Conservation (phyloP, 2,329 filamentous ascomycete genomes). For the Thielaviopsis populi region DNA sequence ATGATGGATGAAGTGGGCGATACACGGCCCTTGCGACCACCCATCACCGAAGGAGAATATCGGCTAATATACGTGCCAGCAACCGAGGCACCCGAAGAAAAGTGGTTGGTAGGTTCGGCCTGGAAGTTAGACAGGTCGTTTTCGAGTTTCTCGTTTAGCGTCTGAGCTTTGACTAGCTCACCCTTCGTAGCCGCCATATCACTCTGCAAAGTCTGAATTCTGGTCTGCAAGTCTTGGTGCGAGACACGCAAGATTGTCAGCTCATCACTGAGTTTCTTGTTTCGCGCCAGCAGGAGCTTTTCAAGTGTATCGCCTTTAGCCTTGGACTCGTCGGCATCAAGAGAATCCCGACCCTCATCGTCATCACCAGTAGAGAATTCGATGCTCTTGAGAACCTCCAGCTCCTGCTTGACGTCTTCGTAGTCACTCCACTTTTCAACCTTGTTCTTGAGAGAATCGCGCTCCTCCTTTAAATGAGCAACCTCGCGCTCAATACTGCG, state of each 20-base stretch:
- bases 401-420: constrained; percentile 87
- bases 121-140: constrained; percentile 82
- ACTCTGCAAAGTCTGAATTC: constrained; percentile 66
- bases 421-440: constrained; percentile 87
- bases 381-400: constrained; percentile 94
- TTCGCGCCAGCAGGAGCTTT: constrained; percentile 76
- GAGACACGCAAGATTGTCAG: constrained; percentile 85
- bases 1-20: constrained; percentile 98
- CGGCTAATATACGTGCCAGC: constrained; percentile 79
- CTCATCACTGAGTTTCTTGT: constrained; percentile 93
- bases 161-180: constrained; percentile 72
- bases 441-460: constrained; percentile 63
- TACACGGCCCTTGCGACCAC: constrained; percentile 48
- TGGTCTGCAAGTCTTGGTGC: constrained; percentile 74
- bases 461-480: constrained; percentile 59
- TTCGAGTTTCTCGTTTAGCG: constrained; percentile 76
- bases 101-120: constrained; percentile 56
- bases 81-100: constrained; percentile 81
- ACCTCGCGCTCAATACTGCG: constrained; percentile 69
- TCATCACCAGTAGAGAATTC: constrained; percentile 89
- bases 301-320: constrained; percentile 66
- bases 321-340: constrained; percentile 28
- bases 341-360: constrained; percentile 31
- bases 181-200: constrained; percentile 70
- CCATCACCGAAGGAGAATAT: constrained; percentile 48